A percentile compares a stretch with the other conserved stretches of the same genome.
phyloP scores from a whole-genome alignment of 1,284 basidiomycete species.

The Inonotus hispidus region DNA sequence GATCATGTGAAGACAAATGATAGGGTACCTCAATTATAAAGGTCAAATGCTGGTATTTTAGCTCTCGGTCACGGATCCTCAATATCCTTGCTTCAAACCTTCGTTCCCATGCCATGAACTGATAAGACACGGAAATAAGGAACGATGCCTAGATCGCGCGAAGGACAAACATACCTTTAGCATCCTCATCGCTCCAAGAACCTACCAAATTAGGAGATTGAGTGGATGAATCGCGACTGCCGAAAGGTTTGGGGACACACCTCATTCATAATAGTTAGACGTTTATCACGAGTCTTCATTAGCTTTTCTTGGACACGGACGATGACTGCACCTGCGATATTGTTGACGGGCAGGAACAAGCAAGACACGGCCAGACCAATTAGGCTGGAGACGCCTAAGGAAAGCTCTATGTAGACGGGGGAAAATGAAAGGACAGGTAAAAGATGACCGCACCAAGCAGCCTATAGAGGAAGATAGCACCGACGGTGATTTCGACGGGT shows the following conservation, averaged over 20 bases:
- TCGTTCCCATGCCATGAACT: conserved; percentile 95
- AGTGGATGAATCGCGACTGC: neutral
- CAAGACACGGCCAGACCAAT: conserved; percentile 80
- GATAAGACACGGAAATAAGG: neutral
- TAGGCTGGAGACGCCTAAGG: conserved; percentile 61
- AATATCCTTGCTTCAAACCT: conserved; percentile 79
- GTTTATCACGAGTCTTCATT: conserved; percentile 88
- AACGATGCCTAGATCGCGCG: neutral
- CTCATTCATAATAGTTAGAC: conserved; percentile 91
- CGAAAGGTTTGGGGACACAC: conserved; percentile 29
- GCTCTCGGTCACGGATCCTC: conserved; percentile 70
- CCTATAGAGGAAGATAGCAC: conserved; percentile 73
- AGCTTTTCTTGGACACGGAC: conserved; percentile 81
- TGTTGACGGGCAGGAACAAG: conserved; percentile 83
- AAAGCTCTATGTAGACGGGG: neutral
- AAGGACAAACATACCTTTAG: conserved; percentile 54
- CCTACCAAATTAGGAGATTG: conserved; percentile 32
- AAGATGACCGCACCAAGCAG: conserved; percentile 55
- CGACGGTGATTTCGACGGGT: conserved; percentile 81
- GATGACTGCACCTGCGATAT: conserved; percentile 81
- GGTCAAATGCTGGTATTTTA: conserved; percentile 79
- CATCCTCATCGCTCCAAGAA: conserved; percentile 88
- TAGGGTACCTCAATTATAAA: conserved; percentile 71
- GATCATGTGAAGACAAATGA: neutral
- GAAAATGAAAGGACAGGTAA: neutral